These are phyloP conservation scores for Oxytropis ochrocephala DNA, from an alignment of 306 rosid genomes.

Conservation along the genomic window DNA sequence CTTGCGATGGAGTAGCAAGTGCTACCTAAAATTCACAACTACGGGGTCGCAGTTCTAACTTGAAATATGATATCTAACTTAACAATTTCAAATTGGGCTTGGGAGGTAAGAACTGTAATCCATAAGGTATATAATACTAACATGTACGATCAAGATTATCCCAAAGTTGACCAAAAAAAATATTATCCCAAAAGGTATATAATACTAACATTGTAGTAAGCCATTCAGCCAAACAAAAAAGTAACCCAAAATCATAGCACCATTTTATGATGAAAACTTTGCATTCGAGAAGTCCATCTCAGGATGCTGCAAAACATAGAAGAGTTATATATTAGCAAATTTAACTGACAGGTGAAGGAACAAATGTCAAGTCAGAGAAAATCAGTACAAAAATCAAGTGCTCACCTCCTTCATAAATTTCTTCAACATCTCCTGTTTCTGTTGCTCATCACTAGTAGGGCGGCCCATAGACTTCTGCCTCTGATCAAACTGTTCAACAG, in stretches of 20 bases:
- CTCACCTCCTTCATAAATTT: slow-evolving; percentile 79
- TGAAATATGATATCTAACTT: too few species aligned
- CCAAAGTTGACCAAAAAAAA: neutral
- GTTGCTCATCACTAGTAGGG: slow-evolving; percentile 83
- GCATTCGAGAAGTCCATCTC: slow-evolving; percentile 90
- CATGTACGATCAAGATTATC: neutral
- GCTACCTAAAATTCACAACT: too few species aligned
- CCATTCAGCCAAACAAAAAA: neutral
- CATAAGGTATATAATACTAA: too few species aligned
- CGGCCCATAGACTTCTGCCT: slow-evolving; percentile 88
- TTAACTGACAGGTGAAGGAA: neutral
- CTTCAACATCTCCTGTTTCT: slow-evolving; percentile 74
- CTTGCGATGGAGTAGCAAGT: too few species aligned
- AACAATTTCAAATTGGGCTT: too few species aligned
- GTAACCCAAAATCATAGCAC: neutral
- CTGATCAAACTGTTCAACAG: slow-evolving; percentile 68
- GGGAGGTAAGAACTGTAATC: too few species aligned
- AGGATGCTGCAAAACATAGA: slow-evolving; percentile 69
- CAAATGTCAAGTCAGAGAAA: neutral
- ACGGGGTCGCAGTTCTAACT: too few species aligned
- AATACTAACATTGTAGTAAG: neutral
- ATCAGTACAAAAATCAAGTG: neutral
- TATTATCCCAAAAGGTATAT: neutral
- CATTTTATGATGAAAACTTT: slow-evolving; percentile 36
- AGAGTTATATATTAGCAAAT: neutral